Evolutionary conservation across 2,329 filamentous ascomycete genomes (phyloP).

Genomic region (Stachybotrys chlorohalonatus): DNA sequence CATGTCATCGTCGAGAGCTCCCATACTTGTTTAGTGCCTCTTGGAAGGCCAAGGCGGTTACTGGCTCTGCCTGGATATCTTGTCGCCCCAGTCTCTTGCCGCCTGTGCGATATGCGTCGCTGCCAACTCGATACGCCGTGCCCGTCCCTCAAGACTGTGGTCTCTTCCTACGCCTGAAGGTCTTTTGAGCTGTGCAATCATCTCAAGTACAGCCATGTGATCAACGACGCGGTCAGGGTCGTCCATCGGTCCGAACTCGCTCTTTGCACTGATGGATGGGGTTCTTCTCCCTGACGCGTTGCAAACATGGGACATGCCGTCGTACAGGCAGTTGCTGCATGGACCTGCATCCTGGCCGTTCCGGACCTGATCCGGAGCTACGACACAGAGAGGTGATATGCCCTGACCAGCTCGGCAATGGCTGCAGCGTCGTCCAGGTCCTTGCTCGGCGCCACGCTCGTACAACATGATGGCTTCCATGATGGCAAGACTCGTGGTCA

Average conservation of each 20-base stretch:
- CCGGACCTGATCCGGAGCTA: constrained; percentile 6
- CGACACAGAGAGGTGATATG: constrained; percentile 14
- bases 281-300: constrained; percentile 4
- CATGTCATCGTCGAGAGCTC: no score
- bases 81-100: constrained; percentile 14
- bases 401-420: constrained; percentile 13
- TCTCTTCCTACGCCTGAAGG: constrained; percentile 8
- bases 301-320: constrained; percentile 6
- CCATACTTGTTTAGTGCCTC: no score
- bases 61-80: constrained; percentile 2
- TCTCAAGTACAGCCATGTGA: constrained; percentile 15
- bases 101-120: constrained; percentile 15
- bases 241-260: constrained; percentile 6
- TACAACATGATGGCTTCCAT: constrained; percentile 15
- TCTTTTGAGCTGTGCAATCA: constrained; percentile 13
- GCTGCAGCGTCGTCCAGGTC: constrained; percentile 8
- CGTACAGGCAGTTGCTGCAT: constrained; percentile 16
- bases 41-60: no score
- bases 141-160: constrained; percentile 11
- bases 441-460: constrained; percentile 11
- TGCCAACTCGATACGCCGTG: constrained; percentile 14
- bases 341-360: constrained; percentile 5
- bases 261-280: constrained; percentile 4
- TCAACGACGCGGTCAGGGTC: constrained; percentile 12
- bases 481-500: constrained; percentile 4